Base-by-base conservation (phyloP, 495 filamentous ascomycete species). In the Tuber magnatum region DNA sequence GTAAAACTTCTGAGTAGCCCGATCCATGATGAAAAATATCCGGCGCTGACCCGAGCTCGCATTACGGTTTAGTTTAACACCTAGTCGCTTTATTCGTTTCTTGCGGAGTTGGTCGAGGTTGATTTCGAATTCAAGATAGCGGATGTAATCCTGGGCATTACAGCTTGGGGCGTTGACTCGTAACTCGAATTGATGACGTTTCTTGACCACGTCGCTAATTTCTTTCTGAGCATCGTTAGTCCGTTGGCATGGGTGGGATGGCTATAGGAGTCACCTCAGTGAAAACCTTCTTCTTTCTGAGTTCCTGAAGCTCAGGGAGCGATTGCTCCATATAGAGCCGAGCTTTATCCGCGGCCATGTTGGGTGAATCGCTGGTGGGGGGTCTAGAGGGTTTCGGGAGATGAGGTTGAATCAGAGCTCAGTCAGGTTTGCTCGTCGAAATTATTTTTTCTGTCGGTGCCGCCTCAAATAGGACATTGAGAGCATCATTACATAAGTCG, bases 101-200 rank as follows among this genome's bases (percentile, higher is more conserved):
- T 89, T 87, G 51, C 93, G 92, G 35, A 99, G 88, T 3, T 85
- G 82, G 73, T 97, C 93, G 44, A 99, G 87, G 80, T 94, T 96
- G 84, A 93, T 93, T 84, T 99, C 95, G 86, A 93, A 99, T 75
- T 91, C 87, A 38, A 90, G 90, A 85, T 98, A 99, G 80, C 92
- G 89, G 65, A 92, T 89, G 84, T 92, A 99, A 79, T 97, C 93
- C 56, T 87, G 83, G 0, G 93, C 87, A 65, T 88, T 87, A 61
- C 90, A 90, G 70, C 93, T 92, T 14, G 93, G 89, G 22, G 92
- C 89, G 78, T 96, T 92, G 78, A 98, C 86, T 70, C 90, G 91
- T 86, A 97, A 94, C 83, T 99, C 95, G 81, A 93, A 97, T 79
- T 94, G 93, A 81, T 93, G 94, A 75, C 96, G 91, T 81, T 94